Evolutionary conservation across 352 stramenopile genomes (phyloP).

Genomic region (Globisporangium orthogonon): DNA sequence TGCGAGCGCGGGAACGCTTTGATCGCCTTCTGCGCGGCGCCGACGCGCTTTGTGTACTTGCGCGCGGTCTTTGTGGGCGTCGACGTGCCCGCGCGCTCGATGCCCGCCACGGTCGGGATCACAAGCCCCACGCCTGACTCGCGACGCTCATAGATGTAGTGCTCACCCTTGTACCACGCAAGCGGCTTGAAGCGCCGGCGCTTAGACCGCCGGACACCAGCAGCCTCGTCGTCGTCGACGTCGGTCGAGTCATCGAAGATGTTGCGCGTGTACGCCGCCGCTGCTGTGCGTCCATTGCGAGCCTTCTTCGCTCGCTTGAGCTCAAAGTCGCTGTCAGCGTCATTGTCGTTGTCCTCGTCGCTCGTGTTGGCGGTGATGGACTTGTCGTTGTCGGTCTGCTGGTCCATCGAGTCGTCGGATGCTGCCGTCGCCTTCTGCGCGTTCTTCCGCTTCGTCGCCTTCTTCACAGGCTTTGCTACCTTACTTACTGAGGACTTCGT

Average conservation of each 20-base stretch:
- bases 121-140: conserved; percentile 77
- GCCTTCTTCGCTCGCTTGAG: conserved; percentile 13
- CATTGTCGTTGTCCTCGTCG: conserved; percentile 28
- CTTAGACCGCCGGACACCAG: conserved; percentile 65
- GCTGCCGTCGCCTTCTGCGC: conserved; percentile 31
- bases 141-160: conserved; percentile 80
- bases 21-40: conserved; percentile 20
- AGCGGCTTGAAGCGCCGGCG: conserved; percentile 76
- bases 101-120: conserved; percentile 67
- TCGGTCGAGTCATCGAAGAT: conserved; percentile 38
- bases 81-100: conserved; percentile 55
- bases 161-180: conserved; percentile 86
- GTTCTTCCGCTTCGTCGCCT: conserved; percentile 1
- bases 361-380: conserved; percentile 43
- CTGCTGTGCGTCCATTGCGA: conserved; percentile 5
- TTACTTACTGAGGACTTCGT: conserved; percentile 14
- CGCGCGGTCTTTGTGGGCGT: conserved; percentile 45
- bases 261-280: conserved; percentile 36
- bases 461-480: neutral
- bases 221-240: conserved; percentile 27
- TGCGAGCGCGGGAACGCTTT: conserved; percentile 36
- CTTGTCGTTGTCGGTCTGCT: conserved; percentile 57
- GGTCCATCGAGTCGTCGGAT: conserved; percentile 36
- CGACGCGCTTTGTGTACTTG: conserved; percentile 18
- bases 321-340: conserved; percentile 46